phyloP scores from a whole-genome alignment of 2,329 filamentous ascomycete genomes.

The Fusarium chaquense region DNA sequence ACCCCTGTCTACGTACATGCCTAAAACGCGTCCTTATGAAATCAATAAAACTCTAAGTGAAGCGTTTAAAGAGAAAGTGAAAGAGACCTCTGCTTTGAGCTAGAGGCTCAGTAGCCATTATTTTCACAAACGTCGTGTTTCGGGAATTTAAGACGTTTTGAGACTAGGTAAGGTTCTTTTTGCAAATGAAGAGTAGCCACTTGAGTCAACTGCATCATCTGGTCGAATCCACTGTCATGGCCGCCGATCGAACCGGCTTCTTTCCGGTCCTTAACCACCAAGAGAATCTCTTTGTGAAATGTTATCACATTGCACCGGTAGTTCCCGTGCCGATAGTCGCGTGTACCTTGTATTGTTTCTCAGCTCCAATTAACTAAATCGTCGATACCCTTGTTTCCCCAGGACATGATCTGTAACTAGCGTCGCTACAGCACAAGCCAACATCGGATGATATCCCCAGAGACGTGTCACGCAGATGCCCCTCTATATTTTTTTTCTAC shows the following conservation, averaged over 20 bases:
- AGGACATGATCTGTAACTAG: slow-evolving; percentile 35
- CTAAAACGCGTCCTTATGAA: not conserved
- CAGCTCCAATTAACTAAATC: slow-evolving; percentile 8
- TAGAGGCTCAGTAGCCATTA: slow-evolving; percentile 28
- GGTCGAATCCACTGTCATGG: not conserved
- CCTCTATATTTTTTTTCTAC: slow-evolving; percentile 14
- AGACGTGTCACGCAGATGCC: slow-evolving; percentile 38
- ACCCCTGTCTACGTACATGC: slow-evolving; percentile 23
- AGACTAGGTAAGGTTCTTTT: not conserved
- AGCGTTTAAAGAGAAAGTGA: not conserved
- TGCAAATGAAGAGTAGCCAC: not conserved
- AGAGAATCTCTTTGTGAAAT: not conserved
- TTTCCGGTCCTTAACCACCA: not conserved
- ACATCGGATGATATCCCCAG: slow-evolving; percentile 48
- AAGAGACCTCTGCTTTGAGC: slow-evolving; percentile 19
- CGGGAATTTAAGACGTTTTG: not conserved
- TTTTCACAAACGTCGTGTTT: slow-evolving; percentile 30
- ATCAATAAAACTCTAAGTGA: not conserved
- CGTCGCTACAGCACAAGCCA: slow-evolving; percentile 40
- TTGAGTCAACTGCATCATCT: not conserved
- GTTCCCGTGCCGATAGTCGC: slow-evolving; percentile 12
- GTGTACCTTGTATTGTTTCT: slow-evolving; percentile 8
- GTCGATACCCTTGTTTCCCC: slow-evolving; percentile 24
- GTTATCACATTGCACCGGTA: not conserved
- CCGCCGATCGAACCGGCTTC: slow-evolving; percentile 7